A percentile compares a stretch with the other conserved stretches of the same genome.
Conservation (phyloP, 2,329 filamentous ascomycete genomes). For the Monosporascus sp. region DNA sequence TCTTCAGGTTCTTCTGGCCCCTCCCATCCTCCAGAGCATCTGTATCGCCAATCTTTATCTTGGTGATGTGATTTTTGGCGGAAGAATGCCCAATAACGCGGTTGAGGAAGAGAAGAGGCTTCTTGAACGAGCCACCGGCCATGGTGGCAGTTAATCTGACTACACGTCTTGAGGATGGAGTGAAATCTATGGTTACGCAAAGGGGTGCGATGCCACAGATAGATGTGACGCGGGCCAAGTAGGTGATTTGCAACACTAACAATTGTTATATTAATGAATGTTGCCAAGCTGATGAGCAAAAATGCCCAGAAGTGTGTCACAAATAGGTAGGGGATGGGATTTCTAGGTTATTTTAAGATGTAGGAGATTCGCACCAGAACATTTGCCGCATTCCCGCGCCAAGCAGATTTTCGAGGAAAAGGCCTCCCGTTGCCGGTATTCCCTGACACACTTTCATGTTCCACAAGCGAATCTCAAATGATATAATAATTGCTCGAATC, state of each 20-base stretch:
- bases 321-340: neutral
- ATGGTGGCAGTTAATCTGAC: conserved; percentile 12
- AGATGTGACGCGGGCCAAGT: too few relatives aligned
- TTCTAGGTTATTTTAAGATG: neutral
- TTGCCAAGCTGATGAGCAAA: neutral
- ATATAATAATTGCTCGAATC: too few relatives aligned
- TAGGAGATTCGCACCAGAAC: neutral
- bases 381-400: too few relatives aligned
- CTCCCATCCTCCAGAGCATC: conserved; percentile 26
- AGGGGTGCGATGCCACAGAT: too few relatives aligned
- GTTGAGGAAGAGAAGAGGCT: conserved; percentile 34
- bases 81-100: conserved; percentile 32
- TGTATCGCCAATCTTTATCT: conserved; percentile 32
- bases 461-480: too few relatives aligned
- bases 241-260: neutral
- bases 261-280: neutral
- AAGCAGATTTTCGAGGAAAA: too few relatives aligned
- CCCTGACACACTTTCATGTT: too few relatives aligned
- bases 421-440: too few relatives aligned
- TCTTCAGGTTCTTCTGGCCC: conserved; percentile 27
- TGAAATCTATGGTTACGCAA: too few relatives aligned
- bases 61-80: conserved; percentile 35
- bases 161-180: too few relatives aligned
- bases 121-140: conserved; percentile 29
- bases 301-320: neutral